Conservation (phyloP, 1,284 basidiomycete species). For the Tilletiaria anomala region DNA sequence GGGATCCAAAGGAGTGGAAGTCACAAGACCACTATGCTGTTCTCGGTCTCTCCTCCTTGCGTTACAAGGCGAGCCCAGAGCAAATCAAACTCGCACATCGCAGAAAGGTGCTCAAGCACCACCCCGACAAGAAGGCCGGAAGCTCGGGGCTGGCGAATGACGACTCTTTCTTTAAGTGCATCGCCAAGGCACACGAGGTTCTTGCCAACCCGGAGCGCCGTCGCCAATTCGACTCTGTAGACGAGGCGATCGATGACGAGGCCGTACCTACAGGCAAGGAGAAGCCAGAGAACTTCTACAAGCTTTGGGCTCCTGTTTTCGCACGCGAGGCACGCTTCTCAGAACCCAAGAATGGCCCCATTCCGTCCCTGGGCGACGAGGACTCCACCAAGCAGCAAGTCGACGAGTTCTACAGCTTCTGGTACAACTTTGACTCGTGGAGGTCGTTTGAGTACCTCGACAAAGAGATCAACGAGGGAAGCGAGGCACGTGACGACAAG, state of each 20-base stretch:
- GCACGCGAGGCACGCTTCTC: slow-evolving; percentile 85
- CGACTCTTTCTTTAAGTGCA: slow-evolving; percentile 99
- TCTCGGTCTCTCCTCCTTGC: slow-evolving; percentile 75
- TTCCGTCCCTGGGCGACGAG: slow-evolving; percentile 61
- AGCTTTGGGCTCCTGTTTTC: slow-evolving; percentile 60
- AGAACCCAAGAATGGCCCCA: slow-evolving; percentile 56
- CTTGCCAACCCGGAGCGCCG: slow-evolving; percentile 74
- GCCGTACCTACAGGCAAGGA: slow-evolving; percentile 36
- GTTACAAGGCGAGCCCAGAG: slow-evolving; percentile 72
- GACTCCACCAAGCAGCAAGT: slow-evolving; percentile 67
- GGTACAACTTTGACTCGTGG: slow-evolving; percentile 99
- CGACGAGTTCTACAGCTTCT: slow-evolving; percentile 92
- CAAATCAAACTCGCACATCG: slow-evolving; percentile 98
- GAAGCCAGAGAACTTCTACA: slow-evolving; percentile 51
- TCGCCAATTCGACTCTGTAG: slow-evolving; percentile 91
- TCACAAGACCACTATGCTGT: slow-evolving; percentile 98
- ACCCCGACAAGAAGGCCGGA: slow-evolving; percentile 94
- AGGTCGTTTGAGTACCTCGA: slow-evolving; percentile 94
- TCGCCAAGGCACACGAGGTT: slow-evolving; percentile 88
- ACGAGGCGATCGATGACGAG: slow-evolving; percentile 65
- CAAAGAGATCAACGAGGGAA: slow-evolving; percentile 96
- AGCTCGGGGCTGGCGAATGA: slow-evolving; percentile 63
- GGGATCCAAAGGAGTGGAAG: slow-evolving; percentile 99
- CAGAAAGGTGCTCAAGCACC: slow-evolving; percentile 96
- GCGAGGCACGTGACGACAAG: slow-evolving; percentile 95